Percentiles rank a stretch among this genome's conserved stretches.
These are phyloP conservation scores for Leptographium galeiforme DNA, from an alignment of 2,329 filamentous ascomycete genomes.

Conservation along the genomic window DNA sequence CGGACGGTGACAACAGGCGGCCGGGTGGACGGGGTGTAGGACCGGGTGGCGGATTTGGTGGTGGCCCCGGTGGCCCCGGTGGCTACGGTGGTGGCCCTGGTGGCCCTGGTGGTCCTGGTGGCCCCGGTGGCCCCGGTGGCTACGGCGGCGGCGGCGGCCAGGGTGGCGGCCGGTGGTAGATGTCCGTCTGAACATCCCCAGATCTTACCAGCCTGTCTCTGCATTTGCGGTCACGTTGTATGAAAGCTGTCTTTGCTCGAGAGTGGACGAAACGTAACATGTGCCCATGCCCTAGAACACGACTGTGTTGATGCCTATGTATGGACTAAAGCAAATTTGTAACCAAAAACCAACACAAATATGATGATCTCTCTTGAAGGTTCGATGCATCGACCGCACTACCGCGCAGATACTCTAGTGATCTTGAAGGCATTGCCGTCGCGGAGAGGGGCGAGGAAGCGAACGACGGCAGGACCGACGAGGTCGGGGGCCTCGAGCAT, in stretches of 20 bases:
- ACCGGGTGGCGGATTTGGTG: neutral
- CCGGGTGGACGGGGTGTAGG: too few species aligned
- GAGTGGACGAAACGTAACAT: neutral
- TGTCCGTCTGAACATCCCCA: too few species aligned
- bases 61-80: neutral
- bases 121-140: neutral
- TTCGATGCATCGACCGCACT: too few species aligned
- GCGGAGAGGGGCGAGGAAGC: slow-evolving; percentile 6
- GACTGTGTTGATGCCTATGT: too few species aligned
- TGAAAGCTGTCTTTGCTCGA: neutral
- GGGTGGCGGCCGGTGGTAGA: slow-evolving; percentile 1
- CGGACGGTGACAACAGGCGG: too few species aligned
- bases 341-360: neutral
- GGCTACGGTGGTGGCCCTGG: neutral
- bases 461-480: slow-evolving; percentile 8
- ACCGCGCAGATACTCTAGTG: neutral
- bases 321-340: neutral
- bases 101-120: neutral
- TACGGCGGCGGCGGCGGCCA: neutral
- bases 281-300: neutral
- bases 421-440: neutral
- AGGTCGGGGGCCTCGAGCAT: slow-evolving; percentile 9
- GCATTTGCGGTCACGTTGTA: neutral
- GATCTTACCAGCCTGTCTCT: too few species aligned
- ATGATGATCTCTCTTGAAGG: too few species aligned